Percentiles rank a stretch among this genome's conserved stretches.
phyloP scores from a whole-genome alignment of 352 stramenopile genomes.

The Pelagophyceae sp. region DNA sequence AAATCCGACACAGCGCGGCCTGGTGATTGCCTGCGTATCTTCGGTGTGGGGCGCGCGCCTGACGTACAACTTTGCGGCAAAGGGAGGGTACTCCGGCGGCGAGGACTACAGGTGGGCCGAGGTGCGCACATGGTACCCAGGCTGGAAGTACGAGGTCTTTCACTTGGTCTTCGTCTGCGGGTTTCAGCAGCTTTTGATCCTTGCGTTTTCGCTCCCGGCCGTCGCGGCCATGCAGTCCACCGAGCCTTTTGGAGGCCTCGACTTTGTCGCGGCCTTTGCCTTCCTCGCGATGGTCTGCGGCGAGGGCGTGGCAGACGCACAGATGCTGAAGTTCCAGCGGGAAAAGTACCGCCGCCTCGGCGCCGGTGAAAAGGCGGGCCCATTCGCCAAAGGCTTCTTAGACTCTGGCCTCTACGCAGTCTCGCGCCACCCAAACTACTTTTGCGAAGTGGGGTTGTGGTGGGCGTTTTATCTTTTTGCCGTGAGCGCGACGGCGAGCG shows the following conservation, averaged over 20 bases:
- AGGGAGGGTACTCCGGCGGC: not conserved
- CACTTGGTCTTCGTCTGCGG: not conserved
- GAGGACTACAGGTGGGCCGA: slow-evolving; percentile 9
- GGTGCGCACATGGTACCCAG: slow-evolving; percentile 4
- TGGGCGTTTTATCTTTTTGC: slow-evolving; percentile 48
- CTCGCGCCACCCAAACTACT: slow-evolving; percentile 42
- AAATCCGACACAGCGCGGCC: too few species aligned
- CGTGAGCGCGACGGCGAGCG: slow-evolving; percentile 4
- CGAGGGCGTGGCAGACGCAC: slow-evolving; percentile 27
- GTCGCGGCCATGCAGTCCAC: not conserved
- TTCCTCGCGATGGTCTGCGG: slow-evolving; percentile 23
- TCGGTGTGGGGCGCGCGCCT: not conserved
- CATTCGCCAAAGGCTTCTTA: slow-evolving; percentile 34
- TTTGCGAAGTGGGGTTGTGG: slow-evolving; percentile 39
- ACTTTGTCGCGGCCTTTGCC: slow-evolving; percentile 21
- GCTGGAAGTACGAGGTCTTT: not conserved
- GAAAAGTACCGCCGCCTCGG: too few species aligned
- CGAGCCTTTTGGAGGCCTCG: slow-evolving; percentile 11
- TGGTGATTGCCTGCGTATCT: too few species aligned
- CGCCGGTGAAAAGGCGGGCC: slow-evolving; percentile 11
- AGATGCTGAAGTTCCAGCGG: slow-evolving; percentile 18
- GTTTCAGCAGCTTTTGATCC: slow-evolving; percentile 4
- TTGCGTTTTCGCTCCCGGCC: not conserved
- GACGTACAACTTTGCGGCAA: not conserved
- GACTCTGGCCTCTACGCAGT: slow-evolving; percentile 35